Conservation (phyloP, 306 rosid species). For the Lagenaria siceraria region DNA sequence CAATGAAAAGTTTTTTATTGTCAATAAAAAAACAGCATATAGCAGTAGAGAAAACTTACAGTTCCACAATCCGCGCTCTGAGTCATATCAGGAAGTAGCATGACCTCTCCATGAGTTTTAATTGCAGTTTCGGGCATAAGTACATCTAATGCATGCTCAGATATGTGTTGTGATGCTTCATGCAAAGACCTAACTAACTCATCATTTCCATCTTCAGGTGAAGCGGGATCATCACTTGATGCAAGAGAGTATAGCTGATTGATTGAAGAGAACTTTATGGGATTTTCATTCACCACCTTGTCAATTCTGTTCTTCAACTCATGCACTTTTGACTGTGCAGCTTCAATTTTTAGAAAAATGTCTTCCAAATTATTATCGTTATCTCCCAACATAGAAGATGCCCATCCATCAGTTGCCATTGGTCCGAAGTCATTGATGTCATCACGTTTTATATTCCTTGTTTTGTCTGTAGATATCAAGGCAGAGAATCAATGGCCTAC, state of each 20-base stretch:
- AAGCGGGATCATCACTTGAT: conserved; percentile 19
- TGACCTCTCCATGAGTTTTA: conserved; percentile 20
- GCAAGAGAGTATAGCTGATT: conserved; percentile 18
- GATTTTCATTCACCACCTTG: conserved; percentile 34
- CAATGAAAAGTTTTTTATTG: neutral
- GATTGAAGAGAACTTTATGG: conserved; percentile 20
- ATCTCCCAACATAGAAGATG: conserved; percentile 21
- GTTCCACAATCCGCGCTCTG: conserved; percentile 19
- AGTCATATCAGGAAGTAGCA: conserved; percentile 18
- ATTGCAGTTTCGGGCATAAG: conserved; percentile 24
- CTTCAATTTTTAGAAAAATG: conserved; percentile 36
- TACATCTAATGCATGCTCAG: conserved; percentile 21
- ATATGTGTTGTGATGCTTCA: conserved; percentile 20
- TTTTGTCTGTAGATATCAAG: conserved; percentile 19
- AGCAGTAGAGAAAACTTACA: conserved; percentile 27
- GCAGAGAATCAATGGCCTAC: neutral
- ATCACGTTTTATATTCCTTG: conserved; percentile 3
- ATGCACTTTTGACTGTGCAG: conserved; percentile 26
- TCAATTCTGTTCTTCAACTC: conserved; percentile 40
- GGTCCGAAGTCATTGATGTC: conserved; percentile 27
- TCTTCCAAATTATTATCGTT: conserved; percentile 29
- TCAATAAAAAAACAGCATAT: neutral
- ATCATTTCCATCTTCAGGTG: conserved; percentile 16
- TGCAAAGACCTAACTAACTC: conserved; percentile 20
- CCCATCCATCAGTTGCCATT: conserved; percentile 25